These are phyloP conservation scores for Curvularia verruculosa DNA, from an alignment of 2,329 filamentous ascomycete species.

Conservation along the genomic window DNA sequence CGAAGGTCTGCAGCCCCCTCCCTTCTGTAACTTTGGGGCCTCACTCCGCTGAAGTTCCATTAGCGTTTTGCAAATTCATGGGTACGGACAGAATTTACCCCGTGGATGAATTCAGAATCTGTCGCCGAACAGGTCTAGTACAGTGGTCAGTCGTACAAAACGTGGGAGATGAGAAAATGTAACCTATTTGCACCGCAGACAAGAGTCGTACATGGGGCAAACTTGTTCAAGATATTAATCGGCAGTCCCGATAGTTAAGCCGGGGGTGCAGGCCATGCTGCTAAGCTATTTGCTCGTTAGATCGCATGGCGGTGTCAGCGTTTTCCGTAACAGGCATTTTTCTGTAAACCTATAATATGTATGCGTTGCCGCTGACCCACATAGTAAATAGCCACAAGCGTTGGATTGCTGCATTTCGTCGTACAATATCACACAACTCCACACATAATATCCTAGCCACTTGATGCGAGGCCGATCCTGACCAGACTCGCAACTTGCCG, in stretches of 20 bases:
- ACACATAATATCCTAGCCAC: slow-evolving; percentile 4
- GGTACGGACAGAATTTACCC: neutral
- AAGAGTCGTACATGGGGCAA: slow-evolving; percentile 8
- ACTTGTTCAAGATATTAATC: slow-evolving; percentile 4
- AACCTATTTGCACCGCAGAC: slow-evolving; percentile 1
- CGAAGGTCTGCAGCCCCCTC: neutral
- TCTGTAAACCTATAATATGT: neutral
- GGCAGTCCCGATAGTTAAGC: neutral
- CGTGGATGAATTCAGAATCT: neutral
- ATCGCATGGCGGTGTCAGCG: neutral
- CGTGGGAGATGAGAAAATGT: slow-evolving; percentile 11
- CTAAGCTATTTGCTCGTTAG: neutral
- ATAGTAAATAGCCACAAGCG: neutral
- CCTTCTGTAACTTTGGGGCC: neutral
- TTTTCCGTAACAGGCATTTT: slow-evolving; percentile 7
- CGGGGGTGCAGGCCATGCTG: neutral
- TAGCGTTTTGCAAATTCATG: neutral
- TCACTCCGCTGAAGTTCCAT: neutral
- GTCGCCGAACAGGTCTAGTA: slow-evolving; percentile 1
- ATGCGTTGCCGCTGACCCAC: neutral
- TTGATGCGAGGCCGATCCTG: neutral
- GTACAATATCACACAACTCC: slow-evolving; percentile 7
- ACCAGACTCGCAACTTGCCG: slow-evolving; percentile 6
- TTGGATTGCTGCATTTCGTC: slow-evolving; percentile 1
- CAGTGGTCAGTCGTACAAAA: slow-evolving; percentile 9